These are phyloP conservation scores for Ascochyta pisi DNA, from an alignment of 2,329 filamentous ascomycete species.

Conservation along the genomic window DNA sequence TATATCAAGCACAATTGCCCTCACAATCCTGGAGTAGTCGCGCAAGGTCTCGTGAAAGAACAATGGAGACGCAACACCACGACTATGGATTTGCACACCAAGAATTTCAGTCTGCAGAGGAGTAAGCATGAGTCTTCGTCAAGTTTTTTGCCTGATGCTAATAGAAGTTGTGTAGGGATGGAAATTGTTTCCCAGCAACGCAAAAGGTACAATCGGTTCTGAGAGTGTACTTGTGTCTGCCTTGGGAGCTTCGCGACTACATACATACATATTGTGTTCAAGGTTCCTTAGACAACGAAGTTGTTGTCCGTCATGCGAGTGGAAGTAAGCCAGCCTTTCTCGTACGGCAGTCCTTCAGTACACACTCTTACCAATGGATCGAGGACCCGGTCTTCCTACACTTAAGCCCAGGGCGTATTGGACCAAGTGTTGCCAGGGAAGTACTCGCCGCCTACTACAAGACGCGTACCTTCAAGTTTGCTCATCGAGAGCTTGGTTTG, in stretches of 20 bases:
- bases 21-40: neutral
- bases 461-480: conserved; percentile 29
- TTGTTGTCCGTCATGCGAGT: conserved; percentile 23
- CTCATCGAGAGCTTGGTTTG: conserved; percentile 23
- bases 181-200: neutral
- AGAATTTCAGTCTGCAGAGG: neutral
- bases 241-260: conserved; percentile 30
- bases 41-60: neutral
- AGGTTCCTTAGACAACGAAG: conserved; percentile 27
- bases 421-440: conserved; percentile 16
- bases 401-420: conserved; percentile 6
- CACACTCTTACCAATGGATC: conserved; percentile 26
- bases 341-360: conserved; percentile 20
- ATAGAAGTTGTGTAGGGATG: neutral
- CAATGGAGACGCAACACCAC: neutral
- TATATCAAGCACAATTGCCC: neutral
- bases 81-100: neutral
- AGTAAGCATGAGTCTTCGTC: neutral
- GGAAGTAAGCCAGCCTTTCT: conserved; percentile 10
- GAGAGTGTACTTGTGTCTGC: conserved; percentile 18
- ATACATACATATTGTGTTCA: conserved; percentile 28
- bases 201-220: neutral
- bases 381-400: conserved; percentile 22
- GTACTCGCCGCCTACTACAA: conserved; percentile 30
- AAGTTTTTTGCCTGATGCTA: neutral